Percentiles rank a stretch among this genome's conserved stretches.
phyloP scores from a whole-genome alignment of 768 basidiomycete genomes.

The Termitomyces titanicus region DNA sequence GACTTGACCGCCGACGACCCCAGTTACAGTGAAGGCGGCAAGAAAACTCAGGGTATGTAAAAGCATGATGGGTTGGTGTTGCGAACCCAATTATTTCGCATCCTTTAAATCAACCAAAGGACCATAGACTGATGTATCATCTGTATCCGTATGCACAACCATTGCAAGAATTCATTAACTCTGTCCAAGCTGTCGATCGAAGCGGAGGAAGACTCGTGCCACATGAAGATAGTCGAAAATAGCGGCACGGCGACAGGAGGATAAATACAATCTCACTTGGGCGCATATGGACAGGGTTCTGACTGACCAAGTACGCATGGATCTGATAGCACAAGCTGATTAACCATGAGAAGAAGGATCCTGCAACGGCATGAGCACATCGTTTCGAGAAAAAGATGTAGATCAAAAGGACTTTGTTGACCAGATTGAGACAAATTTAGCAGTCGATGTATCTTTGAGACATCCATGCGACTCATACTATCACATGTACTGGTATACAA shows the following conservation, averaged over 20 bases:
- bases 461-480: no score
- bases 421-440: background rate
- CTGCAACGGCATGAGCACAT: background rate
- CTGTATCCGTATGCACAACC: background rate
- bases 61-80: background rate
- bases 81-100: background rate
- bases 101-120: background rate
- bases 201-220: background rate
- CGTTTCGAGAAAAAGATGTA: background rate
- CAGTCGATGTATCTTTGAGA: no score
- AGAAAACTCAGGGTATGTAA: conserved; percentile 1
- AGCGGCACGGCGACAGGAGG: background rate
- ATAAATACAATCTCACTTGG: background rate
- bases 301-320: background rate
- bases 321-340: background rate
- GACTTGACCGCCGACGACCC: conserved; percentile 33
- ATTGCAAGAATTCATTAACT: background rate
- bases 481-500: no score
- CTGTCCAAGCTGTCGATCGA: background rate
- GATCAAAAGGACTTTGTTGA: background rate
- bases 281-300: background rate
- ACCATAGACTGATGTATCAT: conserved; percentile 14
- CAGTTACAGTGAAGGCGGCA: conserved; percentile 1
- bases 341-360: background rate
- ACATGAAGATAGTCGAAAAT: background rate